A percentile compares a stretch with the other conserved stretches of the same genome.
Conservation (phyloP, 164 flowering plant genomes). For the grape (Vitis vinifera) region DNA sequence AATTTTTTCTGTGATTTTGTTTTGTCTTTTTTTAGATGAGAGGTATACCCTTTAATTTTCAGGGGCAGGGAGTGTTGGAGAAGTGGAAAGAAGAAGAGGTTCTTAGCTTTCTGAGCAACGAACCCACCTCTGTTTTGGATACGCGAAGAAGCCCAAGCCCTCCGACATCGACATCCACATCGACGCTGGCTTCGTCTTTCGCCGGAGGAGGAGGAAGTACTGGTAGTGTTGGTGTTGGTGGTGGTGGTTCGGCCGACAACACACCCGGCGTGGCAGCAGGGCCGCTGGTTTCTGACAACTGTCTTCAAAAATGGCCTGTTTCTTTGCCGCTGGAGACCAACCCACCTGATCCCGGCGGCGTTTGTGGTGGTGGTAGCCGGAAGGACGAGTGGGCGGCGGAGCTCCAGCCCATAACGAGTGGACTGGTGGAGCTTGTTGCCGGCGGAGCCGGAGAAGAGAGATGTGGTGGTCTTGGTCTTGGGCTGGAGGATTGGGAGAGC, state of each 20-base stretch:
- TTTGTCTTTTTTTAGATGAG: conserved; percentile 34
- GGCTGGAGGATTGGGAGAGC: conserved; percentile 37
- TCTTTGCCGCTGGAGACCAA: not conserved
- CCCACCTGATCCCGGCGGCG: not conserved
- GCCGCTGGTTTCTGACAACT: not conserved
- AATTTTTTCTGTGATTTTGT: conserved; percentile 2
- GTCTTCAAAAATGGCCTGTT: conserved; percentile 8
- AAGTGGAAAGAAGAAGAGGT: conserved; percentile 10
- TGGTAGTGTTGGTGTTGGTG: conserved; percentile 10
- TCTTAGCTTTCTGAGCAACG: conserved; percentile 8
- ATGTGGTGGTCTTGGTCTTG: conserved; percentile 21
- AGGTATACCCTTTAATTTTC: conserved; percentile 57
- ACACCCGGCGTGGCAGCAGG: conserved; percentile 1
- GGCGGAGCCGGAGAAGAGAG: conserved; percentile 2
- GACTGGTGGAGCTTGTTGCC: conserved; percentile 12
- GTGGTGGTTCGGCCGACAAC: conserved; percentile 10
- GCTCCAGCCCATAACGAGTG: conserved; percentile 22
- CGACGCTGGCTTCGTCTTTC: conserved; percentile 24
- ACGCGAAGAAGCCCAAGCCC: conserved; percentile 42
- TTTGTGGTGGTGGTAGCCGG: not conserved
- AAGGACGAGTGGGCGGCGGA: conserved; percentile 29
- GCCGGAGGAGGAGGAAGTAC: conserved; percentile 10
- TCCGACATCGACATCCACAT: conserved; percentile 27
- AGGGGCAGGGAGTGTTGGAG: conserved; percentile 44
- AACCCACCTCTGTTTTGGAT: conserved; percentile 39